These are phyloP conservation scores for Boletus eberwhitei DNA, from an alignment of 768 basidiomycete genomes.

Conservation along the genomic window DNA sequence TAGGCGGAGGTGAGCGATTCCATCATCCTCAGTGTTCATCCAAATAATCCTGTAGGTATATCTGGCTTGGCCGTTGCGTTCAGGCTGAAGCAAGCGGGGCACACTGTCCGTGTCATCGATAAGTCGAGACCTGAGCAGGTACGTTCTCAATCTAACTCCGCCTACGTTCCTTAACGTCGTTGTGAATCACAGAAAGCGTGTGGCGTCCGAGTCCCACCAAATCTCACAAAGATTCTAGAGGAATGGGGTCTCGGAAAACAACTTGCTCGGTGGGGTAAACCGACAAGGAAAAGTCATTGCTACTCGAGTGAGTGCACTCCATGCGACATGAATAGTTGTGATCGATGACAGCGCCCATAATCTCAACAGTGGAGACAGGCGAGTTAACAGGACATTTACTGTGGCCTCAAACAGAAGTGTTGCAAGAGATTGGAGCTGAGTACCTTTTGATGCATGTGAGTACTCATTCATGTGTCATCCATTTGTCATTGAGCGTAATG, in stretches of 20 bases:
- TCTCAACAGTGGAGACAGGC: constrained; percentile 38
- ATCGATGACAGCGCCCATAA: background rate
- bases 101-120: constrained; percentile 52
- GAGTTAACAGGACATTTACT: constrained; percentile 41
- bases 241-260: constrained; percentile 50
- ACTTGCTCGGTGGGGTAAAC: constrained; percentile 33
- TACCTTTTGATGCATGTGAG: constrained; percentile 47
- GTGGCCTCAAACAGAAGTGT: constrained; percentile 41
- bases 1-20: constrained; percentile 18
- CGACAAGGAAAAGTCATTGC: constrained; percentile 12
- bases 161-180: background rate
- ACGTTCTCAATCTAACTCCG: background rate
- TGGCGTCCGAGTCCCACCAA: constrained; percentile 49
- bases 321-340: background rate
- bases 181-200: constrained; percentile 27
- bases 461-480: background rate
- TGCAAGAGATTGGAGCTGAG: constrained; percentile 45
- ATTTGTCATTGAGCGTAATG: background rate
- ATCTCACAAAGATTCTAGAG: constrained; percentile 50
- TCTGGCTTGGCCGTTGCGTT: constrained; percentile 54
- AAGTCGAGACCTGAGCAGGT: constrained; percentile 41
- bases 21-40: background rate
- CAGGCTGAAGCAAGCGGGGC: constrained; percentile 52
- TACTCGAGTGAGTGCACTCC: constrained; percentile 12
- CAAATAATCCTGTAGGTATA: constrained; percentile 28